Base-by-base conservation (phyloP, 2,329 filamentous ascomycete genomes). In the Aureobasidium sp. region DNA sequence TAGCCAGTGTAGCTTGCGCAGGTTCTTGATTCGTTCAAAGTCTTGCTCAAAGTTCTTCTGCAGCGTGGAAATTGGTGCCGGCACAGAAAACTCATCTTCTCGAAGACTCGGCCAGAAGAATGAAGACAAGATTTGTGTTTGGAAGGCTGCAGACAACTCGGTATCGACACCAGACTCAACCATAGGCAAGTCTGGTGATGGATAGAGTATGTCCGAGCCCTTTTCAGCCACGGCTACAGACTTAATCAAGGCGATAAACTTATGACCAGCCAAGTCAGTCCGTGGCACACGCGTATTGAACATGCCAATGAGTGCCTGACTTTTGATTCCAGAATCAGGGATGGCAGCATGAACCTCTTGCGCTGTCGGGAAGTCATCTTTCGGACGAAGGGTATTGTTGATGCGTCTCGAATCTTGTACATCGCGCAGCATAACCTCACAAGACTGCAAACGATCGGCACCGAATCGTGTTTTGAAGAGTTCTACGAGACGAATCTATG, bases 371-470 rank as follows among this genome's bases (percentile, higher is more conserved):
- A 67, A 64, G 34, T 69, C 66, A 53, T 68, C 63, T 64, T 59
- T 67, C 61, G 67, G 64, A 66, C 74, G 70, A n/a, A 73, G 64
- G 3, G 69, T 67, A 37, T 64, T 68, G 46, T 85, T 79, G 51
- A 96, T 85, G 13, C 82, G 78, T 8, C 80, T 77, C 70, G 97
- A 89, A 63, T 97, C 92, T 66, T 89, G 83, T 39, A 97, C 89
- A 72, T 99, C 94, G 66, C 88, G 90, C 62, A 99, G 84, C 94
- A 99, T 99, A 69, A 99, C 94, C 71, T 99, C 93, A 74, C 92
- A 97, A 53, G 90, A 89, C 72, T 97, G 94, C 50, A 99, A 78
- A 17, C 90, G 86, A 32, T 84, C 82, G 67, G 97, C 91, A 27
- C 93, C 93, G 62, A 97, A 92, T 9, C 92, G 86, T 64, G 90